Conservation (phyloP, 306 rosid species). For the Castanea sativa region DNA sequence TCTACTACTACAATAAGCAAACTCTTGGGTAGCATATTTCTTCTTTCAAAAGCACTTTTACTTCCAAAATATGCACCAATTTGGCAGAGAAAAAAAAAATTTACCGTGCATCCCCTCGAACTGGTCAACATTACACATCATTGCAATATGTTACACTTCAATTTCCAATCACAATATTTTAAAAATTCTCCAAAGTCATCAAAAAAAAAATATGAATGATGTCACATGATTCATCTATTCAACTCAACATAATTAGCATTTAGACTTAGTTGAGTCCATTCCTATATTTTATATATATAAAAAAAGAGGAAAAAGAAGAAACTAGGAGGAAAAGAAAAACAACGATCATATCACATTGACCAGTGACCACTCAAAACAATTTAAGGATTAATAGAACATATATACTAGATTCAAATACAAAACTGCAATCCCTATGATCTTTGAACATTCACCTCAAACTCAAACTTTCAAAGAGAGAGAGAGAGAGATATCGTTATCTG, state of each 20-base stretch:
- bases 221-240: background rate
- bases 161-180: background rate
- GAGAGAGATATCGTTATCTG: background rate
- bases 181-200: background rate
- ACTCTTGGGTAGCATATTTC: background rate
- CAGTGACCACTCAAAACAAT: background rate
- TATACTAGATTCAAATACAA: background rate
- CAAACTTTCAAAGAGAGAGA: background rate
- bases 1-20: background rate
- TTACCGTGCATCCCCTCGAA: background rate
- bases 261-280: background rate
- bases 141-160: background rate
- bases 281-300: background rate
- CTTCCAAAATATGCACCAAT: background rate
- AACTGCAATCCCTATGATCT: background rate
- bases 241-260: background rate
- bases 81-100: background rate
- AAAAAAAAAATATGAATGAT: background rate
- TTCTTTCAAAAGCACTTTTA: background rate
- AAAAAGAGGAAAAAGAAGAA: background rate
- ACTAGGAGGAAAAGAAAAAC: background rate
- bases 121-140: background rate
- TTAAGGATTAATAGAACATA: background rate
- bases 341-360: background rate
- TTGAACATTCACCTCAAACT: background rate